Base-by-base conservation (phyloP, 139 green algal genomes). In the Coccomyxa sp. region DNA sequence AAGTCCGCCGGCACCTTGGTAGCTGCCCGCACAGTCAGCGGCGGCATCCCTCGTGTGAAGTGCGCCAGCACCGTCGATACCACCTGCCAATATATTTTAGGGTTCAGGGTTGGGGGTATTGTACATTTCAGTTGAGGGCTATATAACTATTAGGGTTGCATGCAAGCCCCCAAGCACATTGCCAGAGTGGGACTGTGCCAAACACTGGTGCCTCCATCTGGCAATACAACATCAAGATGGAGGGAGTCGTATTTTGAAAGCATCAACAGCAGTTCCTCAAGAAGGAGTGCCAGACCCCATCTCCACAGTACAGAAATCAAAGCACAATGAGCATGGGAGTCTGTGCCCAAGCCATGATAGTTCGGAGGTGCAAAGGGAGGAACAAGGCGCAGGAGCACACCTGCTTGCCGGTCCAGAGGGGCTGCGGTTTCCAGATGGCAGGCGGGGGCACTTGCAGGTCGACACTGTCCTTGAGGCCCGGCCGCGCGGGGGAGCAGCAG, bases 381-480 rank as follows among this genome's bases (percentile, higher is more conserved):
- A 51, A 51, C 7, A 3, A 51, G 38, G 38, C 3, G 38, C 38
- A 51, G 38, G 63, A 13, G 15, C 58, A 23, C 77, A 93, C 92
- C 92, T 98, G 95, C 91, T 99, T 99, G 59, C 96, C 96, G 0
- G 94, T 98, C 95, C 96, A 99, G 60, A 98, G 86, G 45, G 74
- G 76, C 10, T 81, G 81, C 18, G 96, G 96, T 84, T 96, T 96
- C 4, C 96, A 60, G 27, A 98, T 83, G 23, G 94, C 87, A 0
- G 96, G 96, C 18, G 88, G 84, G 25, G 93, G 90, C 38, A 98
- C 84, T 45, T 86, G 76, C 13, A 97, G 68, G 58, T 83, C 68
- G 30, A 10, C 13, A 25, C 21, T 31, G 57, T 87, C 79, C 30
- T 30, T 28, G 27, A 82, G 51, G 28, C 84, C 84, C 1, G 80